A percentile compares a stretch with the other conserved stretches of the same genome.
These are phyloP conservation scores for Stephanocyclus meneghinianus DNA, from an alignment of 352 stramenopile species.

Conservation along the genomic window DNA sequence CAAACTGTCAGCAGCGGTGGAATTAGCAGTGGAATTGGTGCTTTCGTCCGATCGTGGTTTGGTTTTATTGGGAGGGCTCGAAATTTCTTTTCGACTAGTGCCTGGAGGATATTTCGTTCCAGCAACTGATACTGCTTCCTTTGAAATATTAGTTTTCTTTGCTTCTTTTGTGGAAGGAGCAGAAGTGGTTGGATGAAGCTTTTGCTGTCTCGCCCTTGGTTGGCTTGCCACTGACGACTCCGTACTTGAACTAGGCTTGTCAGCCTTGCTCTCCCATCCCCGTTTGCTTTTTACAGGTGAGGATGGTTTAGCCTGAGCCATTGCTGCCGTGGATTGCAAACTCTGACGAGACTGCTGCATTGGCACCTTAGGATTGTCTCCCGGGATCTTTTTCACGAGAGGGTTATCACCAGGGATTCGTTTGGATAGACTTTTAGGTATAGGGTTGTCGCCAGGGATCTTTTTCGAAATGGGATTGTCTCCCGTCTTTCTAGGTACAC, in stretches of 20 bases:
- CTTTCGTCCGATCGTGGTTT: constrained; percentile 36
- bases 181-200: constrained; percentile 10
- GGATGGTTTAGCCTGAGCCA: constrained; percentile 4
- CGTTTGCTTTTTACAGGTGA: constrained; percentile 42
- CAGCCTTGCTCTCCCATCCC: constrained; percentile 64
- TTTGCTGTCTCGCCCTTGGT: constrained; percentile 13
- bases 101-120: constrained; percentile 9
- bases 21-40: constrained; percentile 49
- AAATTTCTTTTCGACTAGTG: constrained; percentile 8
- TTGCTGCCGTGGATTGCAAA: constrained; percentile 1
- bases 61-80: constrained; percentile 19
- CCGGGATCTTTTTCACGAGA: constrained; percentile 34
- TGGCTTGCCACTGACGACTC: constrained; percentile 7
- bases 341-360: constrained; percentile 24
- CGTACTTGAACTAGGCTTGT: neutral
- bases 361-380: constrained; percentile 44
- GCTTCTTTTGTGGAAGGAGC: constrained; percentile 15
- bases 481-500: constrained; percentile 32
- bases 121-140: neutral
- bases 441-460: constrained; percentile 39
- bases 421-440: constrained; percentile 25
- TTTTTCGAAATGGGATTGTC: constrained; percentile 40
- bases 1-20: constrained; percentile 40
- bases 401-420: constrained; percentile 43
- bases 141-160: neutral